phyloP scores from a whole-genome alignment of 148 eudicot species.

The Dysphania ambrosioides region DNA sequence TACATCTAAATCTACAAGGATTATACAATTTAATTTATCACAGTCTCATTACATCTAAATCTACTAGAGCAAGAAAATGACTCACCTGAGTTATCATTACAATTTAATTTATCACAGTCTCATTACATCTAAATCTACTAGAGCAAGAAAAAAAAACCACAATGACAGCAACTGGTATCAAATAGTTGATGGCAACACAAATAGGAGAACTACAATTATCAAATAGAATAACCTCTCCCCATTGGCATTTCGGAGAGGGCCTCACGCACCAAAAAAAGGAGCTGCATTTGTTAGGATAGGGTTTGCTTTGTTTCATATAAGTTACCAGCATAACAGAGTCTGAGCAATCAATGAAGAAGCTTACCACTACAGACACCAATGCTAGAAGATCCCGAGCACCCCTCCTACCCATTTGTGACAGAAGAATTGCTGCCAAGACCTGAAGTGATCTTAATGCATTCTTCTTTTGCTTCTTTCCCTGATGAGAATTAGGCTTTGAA shows the following conservation, averaged over 20 bases:
- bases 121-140: not conserved
- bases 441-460: conserved; percentile 80
- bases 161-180: not conserved
- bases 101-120: no score
- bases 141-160: not conserved
- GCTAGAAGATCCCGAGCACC: conserved; percentile 82
- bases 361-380: conserved; percentile 74
- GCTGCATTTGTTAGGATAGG: not conserved
- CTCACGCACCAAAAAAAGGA: not conserved
- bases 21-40: not conserved
- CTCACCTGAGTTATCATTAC: not conserved
- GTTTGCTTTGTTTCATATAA: not conserved
- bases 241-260: not conserved
- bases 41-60: not conserved
- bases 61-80: not conserved
- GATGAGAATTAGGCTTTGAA: conserved; percentile 37
- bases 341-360: conserved; percentile 26
- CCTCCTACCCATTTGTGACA: conserved; percentile 75
- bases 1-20: not conserved
- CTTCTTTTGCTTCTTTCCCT: conserved; percentile 64
- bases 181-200: not conserved
- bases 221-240: not conserved
- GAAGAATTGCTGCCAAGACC: conserved; percentile 77
- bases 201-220: no score
- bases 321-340: not conserved